Conservation (phyloP, 345 rosid genomes). For the Populus alba region DNA sequence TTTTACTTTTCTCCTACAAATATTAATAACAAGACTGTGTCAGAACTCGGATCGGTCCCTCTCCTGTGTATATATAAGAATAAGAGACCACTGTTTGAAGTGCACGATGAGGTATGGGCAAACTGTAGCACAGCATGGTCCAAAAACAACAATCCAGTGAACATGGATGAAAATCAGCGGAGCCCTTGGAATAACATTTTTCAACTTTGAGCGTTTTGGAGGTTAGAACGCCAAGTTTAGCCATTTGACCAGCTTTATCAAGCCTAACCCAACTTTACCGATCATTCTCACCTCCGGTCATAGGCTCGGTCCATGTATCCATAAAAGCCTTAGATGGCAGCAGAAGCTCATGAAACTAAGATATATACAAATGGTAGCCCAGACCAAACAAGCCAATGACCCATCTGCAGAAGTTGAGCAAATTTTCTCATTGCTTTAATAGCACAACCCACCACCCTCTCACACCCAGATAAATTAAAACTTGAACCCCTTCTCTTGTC, state of each 20-base stretch:
- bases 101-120: background rate
- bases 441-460: too few relatives aligned
- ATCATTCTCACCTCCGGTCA: background rate
- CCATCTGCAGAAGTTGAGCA: background rate
- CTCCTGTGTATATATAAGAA: too few relatives aligned
- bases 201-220: background rate
- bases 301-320: background rate
- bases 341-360: background rate
- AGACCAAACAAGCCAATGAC: background rate
- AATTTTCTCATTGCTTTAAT: background rate
- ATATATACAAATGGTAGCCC: background rate
- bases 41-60: too few relatives aligned
- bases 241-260: background rate
- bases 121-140: background rate
- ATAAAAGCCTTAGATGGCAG: background rate
- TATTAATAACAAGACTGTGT: too few relatives aligned
- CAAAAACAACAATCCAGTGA: background rate
- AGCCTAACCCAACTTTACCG: background rate
- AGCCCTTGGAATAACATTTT: background rate
- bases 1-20: too few relatives aligned
- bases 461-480: too few relatives aligned
- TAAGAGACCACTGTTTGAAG: too few relatives aligned
- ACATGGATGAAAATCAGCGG: background rate
- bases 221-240: background rate
- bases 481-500: too few relatives aligned